Evolutionary conservation across 2,329 filamentous ascomycete species (phyloP).

Genomic region (Madurella fahalii): DNA sequence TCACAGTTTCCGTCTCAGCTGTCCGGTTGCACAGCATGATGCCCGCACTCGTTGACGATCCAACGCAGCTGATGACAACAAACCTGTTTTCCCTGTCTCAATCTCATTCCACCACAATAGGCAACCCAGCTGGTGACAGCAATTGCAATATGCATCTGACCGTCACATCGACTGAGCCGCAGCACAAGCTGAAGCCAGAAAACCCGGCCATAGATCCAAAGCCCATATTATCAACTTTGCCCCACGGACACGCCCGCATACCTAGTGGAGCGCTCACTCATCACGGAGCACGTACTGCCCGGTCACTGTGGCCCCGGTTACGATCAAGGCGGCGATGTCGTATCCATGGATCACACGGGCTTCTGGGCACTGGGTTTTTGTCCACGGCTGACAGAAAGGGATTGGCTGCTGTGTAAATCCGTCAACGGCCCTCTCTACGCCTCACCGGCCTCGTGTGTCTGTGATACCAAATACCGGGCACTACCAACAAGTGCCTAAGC

Average conservation of each 20-base stretch:
- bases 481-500: too few relatives aligned
- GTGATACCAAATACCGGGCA: too few relatives aligned
- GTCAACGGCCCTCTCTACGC: too few relatives aligned
- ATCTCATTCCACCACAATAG: neutral
- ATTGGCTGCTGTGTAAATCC: too few relatives aligned
- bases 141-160: neutral
- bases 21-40: conserved; percentile 8
- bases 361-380: too few relatives aligned
- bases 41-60: neutral
- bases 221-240: neutral
- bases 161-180: conserved; percentile 3
- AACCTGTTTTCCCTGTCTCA: neutral
- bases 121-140: neutral
- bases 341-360: too few relatives aligned
- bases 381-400: too few relatives aligned
- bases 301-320: too few relatives aligned
- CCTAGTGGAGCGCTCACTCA: conserved; percentile 2
- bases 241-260: too few relatives aligned
- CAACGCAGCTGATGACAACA: neutral
- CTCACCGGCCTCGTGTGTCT: too few relatives aligned
- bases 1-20: neutral
- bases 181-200: conserved; percentile 1
- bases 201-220: neutral
- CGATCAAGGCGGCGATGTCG: too few relatives aligned
- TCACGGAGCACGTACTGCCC: neutral